Evolutionary conservation across 164 flowering plant genomes (phyloP), one percentile per base, ranked within the genome.

Genomic region (Vitis cinerea): DNA sequence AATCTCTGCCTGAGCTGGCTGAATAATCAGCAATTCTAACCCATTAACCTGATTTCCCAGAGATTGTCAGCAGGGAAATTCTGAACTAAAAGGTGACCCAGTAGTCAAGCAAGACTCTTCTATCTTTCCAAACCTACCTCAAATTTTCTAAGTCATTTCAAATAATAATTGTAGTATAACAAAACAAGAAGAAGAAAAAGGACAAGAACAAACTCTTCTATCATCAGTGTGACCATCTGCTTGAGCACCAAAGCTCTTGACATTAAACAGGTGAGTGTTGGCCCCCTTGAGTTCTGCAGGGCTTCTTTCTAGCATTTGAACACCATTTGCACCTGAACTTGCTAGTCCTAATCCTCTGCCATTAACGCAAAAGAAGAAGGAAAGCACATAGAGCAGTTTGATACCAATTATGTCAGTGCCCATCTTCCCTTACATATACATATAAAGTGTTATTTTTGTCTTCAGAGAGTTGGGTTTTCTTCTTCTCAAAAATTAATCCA

Each of bases 141-240:
- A 1, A 11, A 55, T 10, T 31, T 37, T 53, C 15, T 0, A 53
- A 9, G 4, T 27, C 50, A 2, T 55, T 55, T 50, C n/a, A 55
- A 27, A 56, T 66, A 17, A 52, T 14, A 4, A 12, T 53, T 17
- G 16, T 14, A 50, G 48, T n/a, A 51, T 4, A 51, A 37, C 30
- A 14, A 53, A 15, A 59, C 15, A 47, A 30, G 47, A n/a, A 51
- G 30, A 49, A 54, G 37, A 56, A 29, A 4, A 30, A 58, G 11
- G 15, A 69, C 1, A 16, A 15, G 19, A 31, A 61, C 74, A 49
- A 3, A 84, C 89, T 27, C 71, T 69, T 70, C 53, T 79, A 31
- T 88, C 85, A 23, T 86, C 89, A 5, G 77, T 72, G 15, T 11
- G 73, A 11, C 86, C 89, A 63, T 87, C 74, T 7, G 82, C 90